Conservation (phyloP, 257 asterid species). For the Solanum pinnatisectum region DNA sequence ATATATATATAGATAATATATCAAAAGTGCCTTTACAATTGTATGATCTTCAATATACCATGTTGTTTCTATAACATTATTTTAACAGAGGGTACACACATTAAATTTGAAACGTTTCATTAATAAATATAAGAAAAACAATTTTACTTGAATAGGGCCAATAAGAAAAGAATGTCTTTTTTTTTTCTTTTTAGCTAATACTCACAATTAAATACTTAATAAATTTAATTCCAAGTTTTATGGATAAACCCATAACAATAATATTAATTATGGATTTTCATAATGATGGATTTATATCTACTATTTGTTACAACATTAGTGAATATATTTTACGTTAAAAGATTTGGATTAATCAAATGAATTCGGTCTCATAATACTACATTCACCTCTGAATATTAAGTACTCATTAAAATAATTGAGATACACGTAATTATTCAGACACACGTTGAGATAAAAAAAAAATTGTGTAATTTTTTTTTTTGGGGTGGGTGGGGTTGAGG, state of each 20-base stretch:
- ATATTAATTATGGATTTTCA: no score
- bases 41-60: background rate
- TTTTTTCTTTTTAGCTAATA: background rate
- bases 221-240: background rate
- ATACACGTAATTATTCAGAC: background rate
- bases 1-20: background rate
- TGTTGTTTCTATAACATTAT: background rate
- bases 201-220: background rate
- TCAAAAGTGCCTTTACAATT: background rate
- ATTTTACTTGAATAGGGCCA: background rate
- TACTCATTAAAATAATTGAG: background rate
- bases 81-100: background rate
- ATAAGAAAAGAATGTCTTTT: background rate
- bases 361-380: background rate
- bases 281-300: background rate
- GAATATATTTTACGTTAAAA: background rate
- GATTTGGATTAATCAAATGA: background rate
- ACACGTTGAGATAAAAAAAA: accelerated
- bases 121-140: background rate
- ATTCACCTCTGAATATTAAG: background rate
- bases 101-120: background rate
- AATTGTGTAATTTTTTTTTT: background rate
- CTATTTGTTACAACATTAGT: background rate
- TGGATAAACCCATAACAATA: background rate
- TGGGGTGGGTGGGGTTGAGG: background rate